phyloP scores from a whole-genome alignment of 169 alveolate genomes.

The Theileria annulata region DNA sequence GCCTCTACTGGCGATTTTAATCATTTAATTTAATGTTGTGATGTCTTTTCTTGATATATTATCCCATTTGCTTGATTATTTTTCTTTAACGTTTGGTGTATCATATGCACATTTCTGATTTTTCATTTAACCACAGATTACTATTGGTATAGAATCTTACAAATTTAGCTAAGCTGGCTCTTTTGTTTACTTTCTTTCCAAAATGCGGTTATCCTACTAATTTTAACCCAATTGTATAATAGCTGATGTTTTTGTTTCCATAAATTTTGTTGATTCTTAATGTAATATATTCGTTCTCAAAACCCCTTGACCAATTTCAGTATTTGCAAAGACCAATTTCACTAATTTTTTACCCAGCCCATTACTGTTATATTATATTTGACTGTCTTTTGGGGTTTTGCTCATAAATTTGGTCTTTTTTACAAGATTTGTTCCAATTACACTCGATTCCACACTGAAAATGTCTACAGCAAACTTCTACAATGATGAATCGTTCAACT shows the following conservation, averaged over 20 bases:
- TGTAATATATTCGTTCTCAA: not conserved
- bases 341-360: no score
- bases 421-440: not conserved
- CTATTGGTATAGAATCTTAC: not conserved
- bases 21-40: not conserved
- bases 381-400: not conserved
- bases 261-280: no score
- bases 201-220: not conserved
- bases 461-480: slow-evolving; percentile 15
- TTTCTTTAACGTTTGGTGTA: slow-evolving; percentile 13
- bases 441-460: no score
- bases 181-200: not conserved
- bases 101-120: slow-evolving; percentile 27
- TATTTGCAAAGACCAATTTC: no score
- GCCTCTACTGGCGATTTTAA: not conserved
- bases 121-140: not conserved
- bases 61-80: not conserved
- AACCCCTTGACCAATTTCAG: no score
- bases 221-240: not conserved
- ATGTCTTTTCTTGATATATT: not conserved
- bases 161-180: not conserved
- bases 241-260: not conserved
- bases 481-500: not conserved
- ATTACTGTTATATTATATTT: not conserved
- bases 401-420: not conserved